phyloP scores from a whole-genome alignment of 129 eudicot species.

The Escallonia herrerae region DNA sequence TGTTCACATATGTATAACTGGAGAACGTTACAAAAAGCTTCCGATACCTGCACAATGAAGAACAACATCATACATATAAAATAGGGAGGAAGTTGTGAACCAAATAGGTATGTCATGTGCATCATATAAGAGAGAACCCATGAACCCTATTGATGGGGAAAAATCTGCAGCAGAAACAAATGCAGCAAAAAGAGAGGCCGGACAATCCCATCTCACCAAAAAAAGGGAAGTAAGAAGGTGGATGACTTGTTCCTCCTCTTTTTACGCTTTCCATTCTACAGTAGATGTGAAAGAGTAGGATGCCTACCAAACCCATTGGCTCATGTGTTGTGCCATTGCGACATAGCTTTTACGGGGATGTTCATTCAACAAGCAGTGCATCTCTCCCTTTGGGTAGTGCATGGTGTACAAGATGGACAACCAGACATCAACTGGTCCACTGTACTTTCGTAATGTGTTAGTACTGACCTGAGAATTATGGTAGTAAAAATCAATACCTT shows the following conservation, averaged over 20 bases:
- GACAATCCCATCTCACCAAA: no score
- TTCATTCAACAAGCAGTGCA: slow-evolving; percentile 62
- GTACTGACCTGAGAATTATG: slow-evolving; percentile 55
- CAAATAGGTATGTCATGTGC: no score
- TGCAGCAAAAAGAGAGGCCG: neutral
- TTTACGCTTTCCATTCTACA: no score
- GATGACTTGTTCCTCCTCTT: no score
- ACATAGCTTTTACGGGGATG: slow-evolving; percentile 57
- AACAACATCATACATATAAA: neutral
- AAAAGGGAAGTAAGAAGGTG: no score
- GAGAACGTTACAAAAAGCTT: slow-evolving; percentile 50
- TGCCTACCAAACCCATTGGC: slow-evolving; percentile 95
- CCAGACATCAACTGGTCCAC: slow-evolving; percentile 82
- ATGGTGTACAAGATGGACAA: slow-evolving; percentile 42
- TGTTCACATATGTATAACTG: slow-evolving; percentile 42
- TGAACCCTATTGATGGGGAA: no score
- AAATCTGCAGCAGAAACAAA: neutral
- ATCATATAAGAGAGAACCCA: no score
- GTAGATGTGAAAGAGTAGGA: no score
- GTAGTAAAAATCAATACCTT: no score
- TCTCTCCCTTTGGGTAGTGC: slow-evolving; percentile 14
- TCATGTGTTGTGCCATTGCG: slow-evolving; percentile 86
- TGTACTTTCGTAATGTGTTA: slow-evolving; percentile 77
- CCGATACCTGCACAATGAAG: slow-evolving; percentile 38
- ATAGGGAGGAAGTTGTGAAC: neutral